Evolutionary conservation across 306 rosid genomes (phyloP).

Genomic region (Pyrus communis): DNA sequence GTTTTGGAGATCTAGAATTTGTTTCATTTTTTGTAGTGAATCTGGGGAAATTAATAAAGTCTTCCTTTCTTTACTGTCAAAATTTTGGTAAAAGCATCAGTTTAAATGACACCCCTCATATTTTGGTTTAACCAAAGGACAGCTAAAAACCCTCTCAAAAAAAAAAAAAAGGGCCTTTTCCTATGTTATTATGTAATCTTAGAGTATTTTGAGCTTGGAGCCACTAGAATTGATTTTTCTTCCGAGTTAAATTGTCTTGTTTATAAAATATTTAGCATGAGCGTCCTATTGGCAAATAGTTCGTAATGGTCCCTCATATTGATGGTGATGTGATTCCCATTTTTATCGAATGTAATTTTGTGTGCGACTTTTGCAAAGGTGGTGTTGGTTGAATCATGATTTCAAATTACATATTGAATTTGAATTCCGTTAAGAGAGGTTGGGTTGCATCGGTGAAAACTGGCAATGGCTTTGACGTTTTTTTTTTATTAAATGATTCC

Average conservation of each 20-base stretch:
- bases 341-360: neutral
- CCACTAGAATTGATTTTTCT: no score
- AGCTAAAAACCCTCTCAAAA: neutral
- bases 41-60: neutral
- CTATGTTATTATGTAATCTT: neutral
- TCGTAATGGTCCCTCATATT: neutral
- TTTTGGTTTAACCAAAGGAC: neutral
- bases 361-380: neutral
- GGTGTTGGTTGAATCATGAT: neutral
- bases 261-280: neutral
- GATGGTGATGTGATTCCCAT: neutral
- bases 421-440: neutral
- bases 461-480: neutral
- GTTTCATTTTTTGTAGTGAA: neutral
- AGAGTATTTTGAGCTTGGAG: no score
- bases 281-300: neutral
- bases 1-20: neutral
- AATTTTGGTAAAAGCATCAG: neutral
- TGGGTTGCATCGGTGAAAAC: neutral
- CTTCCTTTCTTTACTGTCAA: neutral
- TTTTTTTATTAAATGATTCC: neutral
- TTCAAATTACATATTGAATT: neutral
- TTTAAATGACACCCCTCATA: neutral
- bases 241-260: neutral
- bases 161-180: neutral